A percentile compares a stretch with the other conserved stretches of the same genome.
Evolutionary conservation across 2,329 filamentous ascomycete genomes (phyloP).

Genomic region (Ampelomyces quisqualis): DNA sequence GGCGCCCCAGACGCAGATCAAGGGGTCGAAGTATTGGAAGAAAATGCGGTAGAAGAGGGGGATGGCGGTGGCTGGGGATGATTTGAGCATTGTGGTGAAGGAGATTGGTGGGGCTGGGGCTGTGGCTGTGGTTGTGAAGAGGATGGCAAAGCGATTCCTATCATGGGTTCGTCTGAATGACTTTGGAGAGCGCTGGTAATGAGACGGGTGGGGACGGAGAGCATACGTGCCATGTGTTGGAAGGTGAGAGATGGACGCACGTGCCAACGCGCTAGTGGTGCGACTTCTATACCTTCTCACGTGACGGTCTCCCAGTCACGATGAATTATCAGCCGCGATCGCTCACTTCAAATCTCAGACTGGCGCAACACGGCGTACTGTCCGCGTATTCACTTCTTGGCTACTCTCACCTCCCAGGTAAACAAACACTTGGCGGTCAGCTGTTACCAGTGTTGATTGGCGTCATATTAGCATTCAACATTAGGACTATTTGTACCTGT

Average conservation of each 20-base stretch:
- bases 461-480: no score
- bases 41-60: constrained; percentile 27
- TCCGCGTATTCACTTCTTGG: no score
- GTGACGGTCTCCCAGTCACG: no score
- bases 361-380: no score
- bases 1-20: constrained; percentile 29
- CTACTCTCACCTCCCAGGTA: no score
- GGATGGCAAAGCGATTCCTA: neutral
- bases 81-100: neutral
- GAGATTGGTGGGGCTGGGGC: neutral
- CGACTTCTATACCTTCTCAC: constrained; percentile 23
- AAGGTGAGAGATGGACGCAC: constrained; percentile 26
- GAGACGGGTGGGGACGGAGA: constrained; percentile 24
- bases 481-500: no score
- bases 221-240: constrained; percentile 30
- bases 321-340: no score
- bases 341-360: no score
- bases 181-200: no score
- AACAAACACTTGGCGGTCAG: no score
- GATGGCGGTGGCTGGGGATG: no score
- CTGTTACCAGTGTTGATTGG: no score
- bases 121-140: neutral
- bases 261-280: constrained; percentile 29
- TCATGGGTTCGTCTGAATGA: neutral
- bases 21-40: constrained; percentile 31